Percentiles rank a stretch among this genome's conserved stretches.
Evolutionary conservation across 306 rosid genomes (phyloP).

Genomic region (Cucurbita ficifolia): DNA sequence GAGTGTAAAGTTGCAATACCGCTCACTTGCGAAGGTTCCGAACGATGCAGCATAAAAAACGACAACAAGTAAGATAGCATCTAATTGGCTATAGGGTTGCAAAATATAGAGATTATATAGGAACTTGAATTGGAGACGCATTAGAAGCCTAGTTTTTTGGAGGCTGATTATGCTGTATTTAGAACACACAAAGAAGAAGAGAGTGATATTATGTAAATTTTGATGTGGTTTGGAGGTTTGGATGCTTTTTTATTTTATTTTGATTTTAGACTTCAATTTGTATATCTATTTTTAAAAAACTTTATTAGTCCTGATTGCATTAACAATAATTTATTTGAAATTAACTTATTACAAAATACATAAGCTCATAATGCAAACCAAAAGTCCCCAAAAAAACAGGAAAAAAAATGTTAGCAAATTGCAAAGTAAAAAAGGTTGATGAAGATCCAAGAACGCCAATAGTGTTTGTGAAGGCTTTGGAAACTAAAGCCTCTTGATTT

Average conservation of each 20-base stretch:
- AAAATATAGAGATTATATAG: not conserved
- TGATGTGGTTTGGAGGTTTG: not conserved
- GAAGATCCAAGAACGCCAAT: not conserved
- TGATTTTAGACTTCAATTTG: no score
- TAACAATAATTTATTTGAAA: no score
- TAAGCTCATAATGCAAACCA: not conserved
- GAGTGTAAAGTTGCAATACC: constrained; percentile 95
- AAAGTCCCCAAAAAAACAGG: not conserved
- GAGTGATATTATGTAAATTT: not conserved
- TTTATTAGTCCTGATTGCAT: no score
- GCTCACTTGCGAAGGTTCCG: constrained; percentile 74
- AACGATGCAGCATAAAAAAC: constrained; percentile 46
- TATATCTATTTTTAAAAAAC: no score
- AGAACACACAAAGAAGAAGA: not conserved
- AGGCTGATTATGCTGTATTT: constrained; percentile 1
- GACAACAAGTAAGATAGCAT: constrained; percentile 46
- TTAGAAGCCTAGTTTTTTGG: not conserved
- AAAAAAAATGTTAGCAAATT: not conserved
- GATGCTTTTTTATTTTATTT: not conserved
- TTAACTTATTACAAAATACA: no score
- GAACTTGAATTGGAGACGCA: not conserved
- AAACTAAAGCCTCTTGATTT: constrained; percentile 4
- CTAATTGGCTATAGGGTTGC: constrained; percentile 52
- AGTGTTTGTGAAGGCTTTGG: not conserved
- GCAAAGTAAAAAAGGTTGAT: not conserved